These are phyloP conservation scores for Moesziomyces parantarcticus DNA, from an alignment of 1,284 basidiomycete species.

Conservation along the genomic window DNA sequence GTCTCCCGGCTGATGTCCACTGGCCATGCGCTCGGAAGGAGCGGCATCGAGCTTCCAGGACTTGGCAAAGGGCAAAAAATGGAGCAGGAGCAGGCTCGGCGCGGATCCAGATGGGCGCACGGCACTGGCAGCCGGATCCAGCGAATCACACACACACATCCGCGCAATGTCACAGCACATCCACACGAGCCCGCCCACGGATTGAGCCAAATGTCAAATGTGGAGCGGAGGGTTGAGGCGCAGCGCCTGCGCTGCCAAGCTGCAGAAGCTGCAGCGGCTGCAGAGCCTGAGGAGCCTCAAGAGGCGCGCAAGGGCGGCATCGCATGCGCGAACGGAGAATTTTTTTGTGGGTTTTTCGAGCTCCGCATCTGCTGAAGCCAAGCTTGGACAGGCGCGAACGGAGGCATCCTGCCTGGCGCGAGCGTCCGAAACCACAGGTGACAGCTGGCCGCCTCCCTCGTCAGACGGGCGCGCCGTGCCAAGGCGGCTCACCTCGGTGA, in stretches of 20 bases:
- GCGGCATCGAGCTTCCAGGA: neutral
- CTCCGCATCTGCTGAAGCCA: constrained; percentile 4
- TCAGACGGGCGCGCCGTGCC: neutral
- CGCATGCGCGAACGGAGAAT: constrained; percentile 17
- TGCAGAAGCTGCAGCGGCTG: constrained; percentile 1
- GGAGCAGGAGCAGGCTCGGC: too few relatives aligned
- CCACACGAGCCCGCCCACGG: too few relatives aligned
- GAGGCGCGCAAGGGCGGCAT: too few relatives aligned
- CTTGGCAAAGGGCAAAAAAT: too few relatives aligned
- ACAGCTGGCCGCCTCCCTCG: too few relatives aligned
- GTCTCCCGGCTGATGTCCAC: neutral
- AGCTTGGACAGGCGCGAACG: neutral
- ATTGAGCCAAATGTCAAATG: neutral
- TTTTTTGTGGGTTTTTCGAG: constrained; percentile 5
- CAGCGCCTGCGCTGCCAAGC: neutral
- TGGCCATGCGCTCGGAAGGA: neutral
- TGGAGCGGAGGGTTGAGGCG: neutral
- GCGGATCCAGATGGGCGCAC: neutral
- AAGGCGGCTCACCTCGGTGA: neutral
- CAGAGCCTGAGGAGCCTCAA: too few relatives aligned
- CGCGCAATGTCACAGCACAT: neutral
- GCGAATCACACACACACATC: neutral
- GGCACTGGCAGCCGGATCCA: neutral
- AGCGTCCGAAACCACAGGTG: neutral
- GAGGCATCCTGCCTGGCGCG: neutral